phyloP scores from a whole-genome alignment of 2,329 filamentous ascomycete genomes.

The Trichoderma arundinaceum region DNA sequence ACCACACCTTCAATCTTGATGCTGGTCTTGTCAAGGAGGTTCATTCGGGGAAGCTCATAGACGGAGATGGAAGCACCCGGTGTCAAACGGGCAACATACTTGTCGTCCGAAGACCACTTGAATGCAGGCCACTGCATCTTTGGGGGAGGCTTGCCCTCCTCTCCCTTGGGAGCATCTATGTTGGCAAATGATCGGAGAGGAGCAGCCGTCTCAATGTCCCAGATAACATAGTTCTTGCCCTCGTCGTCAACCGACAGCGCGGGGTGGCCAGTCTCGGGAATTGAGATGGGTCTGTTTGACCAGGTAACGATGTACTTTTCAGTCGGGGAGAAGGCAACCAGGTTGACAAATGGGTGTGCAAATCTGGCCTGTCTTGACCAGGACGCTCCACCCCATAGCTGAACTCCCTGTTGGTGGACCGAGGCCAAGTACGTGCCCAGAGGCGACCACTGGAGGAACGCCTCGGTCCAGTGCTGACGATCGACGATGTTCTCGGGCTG shows the following conservation, averaged over 20 bases:
- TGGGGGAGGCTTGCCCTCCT: slow-evolving; percentile 69
- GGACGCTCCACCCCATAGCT: slow-evolving; percentile 90
- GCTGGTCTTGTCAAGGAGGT: slow-evolving; percentile 84
- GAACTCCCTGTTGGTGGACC: slow-evolving; percentile 93
- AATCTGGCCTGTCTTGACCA: slow-evolving; percentile 94
- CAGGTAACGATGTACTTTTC: slow-evolving; percentile 96
- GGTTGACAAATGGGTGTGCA: slow-evolving; percentile 91
- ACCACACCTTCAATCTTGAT: slow-evolving; percentile 96
- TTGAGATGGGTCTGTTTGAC: slow-evolving; percentile 91
- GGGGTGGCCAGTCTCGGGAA: slow-evolving; percentile 85
- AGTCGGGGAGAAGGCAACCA: slow-evolving; percentile 91
- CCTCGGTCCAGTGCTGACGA: slow-evolving; percentile 95
- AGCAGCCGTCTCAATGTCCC: slow-evolving; percentile 90
- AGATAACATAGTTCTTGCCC: slow-evolving; percentile 99
- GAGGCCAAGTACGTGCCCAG: slow-evolving; percentile 93
- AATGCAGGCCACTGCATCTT: slow-evolving; percentile 98
- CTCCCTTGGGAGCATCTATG: slow-evolving; percentile 71
- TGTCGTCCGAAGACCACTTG: slow-evolving; percentile 98
- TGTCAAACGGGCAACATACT: slow-evolving; percentile 91
- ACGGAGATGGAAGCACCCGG: slow-evolving; percentile 88
- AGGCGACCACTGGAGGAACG: slow-evolving; percentile 97
- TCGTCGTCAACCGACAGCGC: slow-evolving; percentile 90
- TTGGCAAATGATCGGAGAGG: slow-evolving; percentile 93
- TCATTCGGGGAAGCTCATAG: slow-evolving; percentile 89
- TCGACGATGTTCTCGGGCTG: slow-evolving; percentile 87